phyloP scores from a whole-genome alignment of 768 basidiomycete species.

The Asterophora parasitica region DNA sequence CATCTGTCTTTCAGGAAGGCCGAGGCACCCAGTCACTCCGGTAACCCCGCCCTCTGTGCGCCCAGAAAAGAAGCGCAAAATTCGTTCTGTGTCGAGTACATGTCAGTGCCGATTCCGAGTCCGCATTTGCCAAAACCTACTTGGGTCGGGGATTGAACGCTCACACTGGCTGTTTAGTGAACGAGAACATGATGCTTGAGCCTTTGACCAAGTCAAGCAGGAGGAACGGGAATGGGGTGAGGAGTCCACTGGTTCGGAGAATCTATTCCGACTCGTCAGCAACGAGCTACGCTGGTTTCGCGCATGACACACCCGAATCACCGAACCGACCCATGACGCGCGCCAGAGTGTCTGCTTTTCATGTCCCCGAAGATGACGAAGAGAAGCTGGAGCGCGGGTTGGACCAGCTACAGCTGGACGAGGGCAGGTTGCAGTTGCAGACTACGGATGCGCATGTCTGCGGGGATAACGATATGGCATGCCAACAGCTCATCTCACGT shows the following conservation, averaged over 20 bases:
- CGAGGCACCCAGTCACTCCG: neutral
- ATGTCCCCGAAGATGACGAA: neutral
- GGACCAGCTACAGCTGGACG: neutral
- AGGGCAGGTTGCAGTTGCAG: neutral
- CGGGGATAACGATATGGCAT: neutral
- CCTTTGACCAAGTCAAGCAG: neutral
- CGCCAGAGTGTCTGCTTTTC: neutral
- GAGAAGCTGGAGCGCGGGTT: neutral
- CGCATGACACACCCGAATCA: neutral
- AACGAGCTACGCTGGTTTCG: neutral
- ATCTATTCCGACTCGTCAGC: neutral
- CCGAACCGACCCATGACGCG: slow-evolving; percentile 1
- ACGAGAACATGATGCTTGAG: slow-evolving; percentile 2
- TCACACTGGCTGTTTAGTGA: neutral
- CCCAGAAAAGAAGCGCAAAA: slow-evolving; percentile 5
- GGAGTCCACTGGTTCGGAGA: neutral
- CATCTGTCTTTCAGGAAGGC: neutral
- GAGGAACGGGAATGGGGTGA: too few species aligned
- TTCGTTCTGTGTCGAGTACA: slow-evolving; percentile 3
- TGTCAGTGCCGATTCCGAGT: neutral
- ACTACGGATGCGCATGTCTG: slow-evolving; percentile 1
- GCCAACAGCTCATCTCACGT: slow-evolving; percentile 2
- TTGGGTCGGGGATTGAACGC: too few species aligned
- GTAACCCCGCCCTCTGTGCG: neutral
- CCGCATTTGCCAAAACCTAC: too few species aligned